phyloP scores from a whole-genome alignment of 768 basidiomycete genomes.

The Russula virescens region DNA sequence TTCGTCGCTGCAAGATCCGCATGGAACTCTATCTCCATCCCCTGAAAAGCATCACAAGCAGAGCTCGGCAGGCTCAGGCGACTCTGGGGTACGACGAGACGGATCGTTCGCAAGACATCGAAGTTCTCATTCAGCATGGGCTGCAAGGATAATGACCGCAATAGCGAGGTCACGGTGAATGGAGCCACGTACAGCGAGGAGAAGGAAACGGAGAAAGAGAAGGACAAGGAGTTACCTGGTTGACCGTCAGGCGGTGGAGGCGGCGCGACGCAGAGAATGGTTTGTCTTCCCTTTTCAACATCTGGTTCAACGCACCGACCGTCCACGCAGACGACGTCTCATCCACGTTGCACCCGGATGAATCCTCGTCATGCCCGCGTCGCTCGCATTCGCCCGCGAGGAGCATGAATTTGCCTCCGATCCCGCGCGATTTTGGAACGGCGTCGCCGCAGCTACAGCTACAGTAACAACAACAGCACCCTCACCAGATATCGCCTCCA shows the following conservation, averaged over 20 bases:
- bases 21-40: conserved; percentile 28
- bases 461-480: background rate
- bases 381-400: conserved; percentile 50
- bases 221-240: conserved; percentile 37
- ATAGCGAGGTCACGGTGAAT: conserved; percentile 24
- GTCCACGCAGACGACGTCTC: too few species aligned
- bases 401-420: conserved; percentile 66
- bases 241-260: conserved; percentile 42
- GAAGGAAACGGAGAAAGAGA: too few species aligned
- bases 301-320: too few species aligned
- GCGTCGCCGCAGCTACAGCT: conserved; percentile 25
- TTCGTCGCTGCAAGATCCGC: conserved; percentile 53
- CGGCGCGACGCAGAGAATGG: conserved; percentile 64
- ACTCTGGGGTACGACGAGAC: conserved; percentile 46
- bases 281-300: conserved; percentile 83
- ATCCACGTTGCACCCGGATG: conserved; percentile 29
- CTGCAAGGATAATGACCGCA: conserved; percentile 38
- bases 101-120: conserved; percentile 66
- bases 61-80: conserved; percentile 45
- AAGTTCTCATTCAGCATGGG: conserved; percentile 71
- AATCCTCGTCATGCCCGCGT: conserved; percentile 1
- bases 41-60: conserved; percentile 37
- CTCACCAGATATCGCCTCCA: conserved; percentile 35
- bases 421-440: conserved; percentile 62
- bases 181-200: conserved; percentile 11